These are phyloP conservation scores for Lactifluus rugatus DNA, from an alignment of 768 basidiomycete species.

Conservation along the genomic window DNA sequence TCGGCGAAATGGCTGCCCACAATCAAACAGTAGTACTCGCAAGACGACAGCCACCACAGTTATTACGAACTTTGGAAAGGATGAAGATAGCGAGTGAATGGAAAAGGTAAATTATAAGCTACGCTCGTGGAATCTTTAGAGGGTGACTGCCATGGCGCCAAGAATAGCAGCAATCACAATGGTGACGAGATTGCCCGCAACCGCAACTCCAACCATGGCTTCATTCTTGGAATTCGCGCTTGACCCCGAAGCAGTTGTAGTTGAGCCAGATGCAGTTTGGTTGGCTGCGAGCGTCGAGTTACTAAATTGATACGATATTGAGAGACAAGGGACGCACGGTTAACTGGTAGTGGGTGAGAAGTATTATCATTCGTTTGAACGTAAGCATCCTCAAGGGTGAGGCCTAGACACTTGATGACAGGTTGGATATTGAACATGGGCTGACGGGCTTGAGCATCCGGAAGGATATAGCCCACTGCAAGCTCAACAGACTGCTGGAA, in stretches of 20 bases:
- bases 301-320: not conserved
- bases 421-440: constrained; percentile 61
- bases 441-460: constrained; percentile 60
- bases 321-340: not conserved
- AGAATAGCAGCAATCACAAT: not conserved
- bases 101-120: not conserved
- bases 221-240: not conserved
- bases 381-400: constrained; percentile 55
- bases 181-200: not conserved
- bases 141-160: not conserved
- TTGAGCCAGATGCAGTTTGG: not conserved
- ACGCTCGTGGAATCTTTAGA: not conserved
- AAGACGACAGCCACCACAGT: not conserved
- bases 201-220: not conserved
- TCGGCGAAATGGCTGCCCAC: not conserved
- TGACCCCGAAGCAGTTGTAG: not conserved
- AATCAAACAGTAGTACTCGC: not conserved
- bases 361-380: constrained; percentile 72
- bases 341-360: constrained; percentile 42
- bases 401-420: constrained; percentile 58
- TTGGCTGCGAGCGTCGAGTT: not conserved
- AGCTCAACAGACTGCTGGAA: constrained; percentile 80
- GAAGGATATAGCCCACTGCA: constrained; percentile 79
- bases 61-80: not conserved
- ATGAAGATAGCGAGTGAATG: not conserved